These are phyloP conservation scores for Mercurialis annua DNA, from an alignment of 345 rosid species.

Conservation along the genomic window DNA sequence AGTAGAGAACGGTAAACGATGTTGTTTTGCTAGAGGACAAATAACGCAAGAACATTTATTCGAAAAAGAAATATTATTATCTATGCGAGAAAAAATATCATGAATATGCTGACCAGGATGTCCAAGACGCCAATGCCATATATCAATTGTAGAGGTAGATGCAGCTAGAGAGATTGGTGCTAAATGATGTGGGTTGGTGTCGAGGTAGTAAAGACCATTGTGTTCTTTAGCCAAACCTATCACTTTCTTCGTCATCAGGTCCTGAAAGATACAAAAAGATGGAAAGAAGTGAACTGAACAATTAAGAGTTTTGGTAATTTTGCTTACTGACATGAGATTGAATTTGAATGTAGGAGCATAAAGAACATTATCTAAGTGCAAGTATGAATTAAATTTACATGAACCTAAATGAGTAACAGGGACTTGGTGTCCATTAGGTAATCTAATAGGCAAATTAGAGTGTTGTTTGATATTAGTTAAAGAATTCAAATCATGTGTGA, in stretches of 20 bases:
- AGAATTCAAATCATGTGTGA: too few relatives aligned
- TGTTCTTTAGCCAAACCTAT: neutral
- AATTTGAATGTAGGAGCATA: neutral
- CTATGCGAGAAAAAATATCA: neutral
- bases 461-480: too few relatives aligned
- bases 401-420: too few relatives aligned
- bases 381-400: too few relatives aligned
- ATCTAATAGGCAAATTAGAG: too few relatives aligned
- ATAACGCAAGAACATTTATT: neutral
- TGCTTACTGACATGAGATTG: neutral
- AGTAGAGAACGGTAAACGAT: neutral
- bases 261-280: neutral
- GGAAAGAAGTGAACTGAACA: neutral
- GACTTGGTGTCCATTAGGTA: too few relatives aligned
- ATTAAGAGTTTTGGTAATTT: neutral
- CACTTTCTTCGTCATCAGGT: neutral
- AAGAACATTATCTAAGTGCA: too few relatives aligned
- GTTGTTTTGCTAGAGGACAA: neutral
- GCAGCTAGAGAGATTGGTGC: too few relatives aligned
- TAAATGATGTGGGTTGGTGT: neutral
- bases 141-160: neutral
- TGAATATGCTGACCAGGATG: neutral
- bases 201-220: conserved; percentile 3
- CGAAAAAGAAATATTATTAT: neutral
- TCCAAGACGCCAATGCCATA: conserved; percentile 1